phyloP scores from a whole-genome alignment of 495 filamentous ascomycete species.

The Tuber brumale region DNA sequence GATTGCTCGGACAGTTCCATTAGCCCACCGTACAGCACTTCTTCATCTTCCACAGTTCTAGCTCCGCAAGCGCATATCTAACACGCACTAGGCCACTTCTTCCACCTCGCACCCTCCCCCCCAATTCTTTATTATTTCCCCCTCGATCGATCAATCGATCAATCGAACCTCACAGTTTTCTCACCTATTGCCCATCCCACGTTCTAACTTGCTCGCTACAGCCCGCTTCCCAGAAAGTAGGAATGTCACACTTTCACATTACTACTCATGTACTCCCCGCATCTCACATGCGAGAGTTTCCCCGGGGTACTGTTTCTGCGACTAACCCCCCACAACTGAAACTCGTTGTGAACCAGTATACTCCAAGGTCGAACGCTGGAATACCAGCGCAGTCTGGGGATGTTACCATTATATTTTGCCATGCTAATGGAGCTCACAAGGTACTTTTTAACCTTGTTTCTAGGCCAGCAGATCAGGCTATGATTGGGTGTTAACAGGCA shows the following conservation, averaged over 20 bases:
- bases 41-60: not conserved
- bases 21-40: not conserved
- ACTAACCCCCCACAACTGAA: slow-evolving; percentile 58
- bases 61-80: not conserved
- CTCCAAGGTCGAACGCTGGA: slow-evolving; percentile 29
- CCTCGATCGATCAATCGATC: not conserved
- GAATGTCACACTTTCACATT: slow-evolving; percentile 23
- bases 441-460: slow-evolving; percentile 40
- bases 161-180: not conserved
- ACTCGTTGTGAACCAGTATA: slow-evolving; percentile 78
- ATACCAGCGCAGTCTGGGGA: slow-evolving; percentile 62
- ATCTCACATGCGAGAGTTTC: slow-evolving; percentile 65
- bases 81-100: not conserved
- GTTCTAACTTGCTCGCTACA: not conserved
- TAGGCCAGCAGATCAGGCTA: not conserved
- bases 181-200: not conserved
- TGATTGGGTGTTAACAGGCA: not conserved
- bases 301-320: slow-evolving; percentile 52
- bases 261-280: slow-evolving; percentile 32
- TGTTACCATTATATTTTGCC: slow-evolving; percentile 73
- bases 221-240: not conserved
- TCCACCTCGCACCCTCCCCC: not conserved
- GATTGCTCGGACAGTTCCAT: not conserved
- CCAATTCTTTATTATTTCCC: not conserved
- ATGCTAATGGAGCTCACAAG: slow-evolving; percentile 90